Evolutionary conservation across 768 basidiomycete species (phyloP).

Genomic region (Termitomyces sp.): DNA sequence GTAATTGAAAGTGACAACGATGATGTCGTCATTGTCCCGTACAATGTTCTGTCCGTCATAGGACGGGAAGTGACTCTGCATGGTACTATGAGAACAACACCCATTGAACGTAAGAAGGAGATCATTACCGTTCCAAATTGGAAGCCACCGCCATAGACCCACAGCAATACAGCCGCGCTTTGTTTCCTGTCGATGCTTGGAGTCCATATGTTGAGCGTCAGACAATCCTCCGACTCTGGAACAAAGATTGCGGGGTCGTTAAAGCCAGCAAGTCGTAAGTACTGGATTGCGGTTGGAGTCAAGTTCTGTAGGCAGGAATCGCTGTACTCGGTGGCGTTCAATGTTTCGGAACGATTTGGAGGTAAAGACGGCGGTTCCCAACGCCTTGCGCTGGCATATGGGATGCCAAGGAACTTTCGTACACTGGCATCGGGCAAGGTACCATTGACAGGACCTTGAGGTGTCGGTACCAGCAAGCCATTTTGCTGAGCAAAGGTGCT

Average conservation of each 20-base stretch:
- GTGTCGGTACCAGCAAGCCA: slow-evolving; percentile 22
- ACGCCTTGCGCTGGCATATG: slow-evolving; percentile 26
- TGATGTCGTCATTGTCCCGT: slow-evolving; percentile 28
- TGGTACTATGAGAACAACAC: not conserved
- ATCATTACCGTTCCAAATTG: slow-evolving; percentile 27
- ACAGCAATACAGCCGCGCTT: slow-evolving; percentile 27
- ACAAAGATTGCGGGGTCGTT: slow-evolving; percentile 17
- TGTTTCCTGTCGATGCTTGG: slow-evolving; percentile 26
- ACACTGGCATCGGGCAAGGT: slow-evolving; percentile 21
- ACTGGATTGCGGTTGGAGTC: slow-evolving; percentile 15
- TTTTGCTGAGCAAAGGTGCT: not conserved
- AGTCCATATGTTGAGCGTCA: slow-evolving; percentile 34
- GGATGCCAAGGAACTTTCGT: slow-evolving; percentile 30
- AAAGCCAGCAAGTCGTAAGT: slow-evolving; percentile 20
- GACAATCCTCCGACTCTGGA: slow-evolving; percentile 28
- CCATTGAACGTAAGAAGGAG: not conserved
- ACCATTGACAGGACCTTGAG: slow-evolving; percentile 26
- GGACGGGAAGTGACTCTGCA: slow-evolving; percentile 22
- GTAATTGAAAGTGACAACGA: slow-evolving; percentile 32
- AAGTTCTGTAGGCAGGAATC: slow-evolving; percentile 26
- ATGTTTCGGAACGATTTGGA: slow-evolving; percentile 11
- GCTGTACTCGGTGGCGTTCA: slow-evolving; percentile 24
- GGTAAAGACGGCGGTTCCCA: slow-evolving; percentile 26
- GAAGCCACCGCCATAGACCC: slow-evolving; percentile 36
- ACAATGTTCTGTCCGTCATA: slow-evolving; percentile 28